Conservation (phyloP, 2,329 filamentous ascomycete species). For the Arthrobotrys pseudoclavata region DNA sequence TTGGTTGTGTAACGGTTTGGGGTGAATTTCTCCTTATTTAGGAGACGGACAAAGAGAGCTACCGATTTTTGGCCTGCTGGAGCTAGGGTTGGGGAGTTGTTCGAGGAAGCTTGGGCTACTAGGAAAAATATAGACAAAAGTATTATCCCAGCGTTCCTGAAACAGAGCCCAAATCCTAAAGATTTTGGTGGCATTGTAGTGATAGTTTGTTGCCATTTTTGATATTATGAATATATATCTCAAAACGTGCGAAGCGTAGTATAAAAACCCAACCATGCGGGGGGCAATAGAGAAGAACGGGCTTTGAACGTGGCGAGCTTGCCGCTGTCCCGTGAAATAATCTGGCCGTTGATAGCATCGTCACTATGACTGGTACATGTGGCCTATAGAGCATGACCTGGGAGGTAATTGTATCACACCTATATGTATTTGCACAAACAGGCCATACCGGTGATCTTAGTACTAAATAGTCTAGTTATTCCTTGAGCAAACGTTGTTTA, state of each 20-base stretch:
- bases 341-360: not conserved
- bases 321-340: not conserved
- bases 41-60: not conserved
- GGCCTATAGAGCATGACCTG: not conserved
- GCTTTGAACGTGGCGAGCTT: not conserved
- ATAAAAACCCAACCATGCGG: not conserved
- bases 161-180: not conserved
- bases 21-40: constrained; percentile 7
- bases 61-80: not conserved
- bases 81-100: not conserved
- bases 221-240: too few species aligned
- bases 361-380: constrained; percentile 4
- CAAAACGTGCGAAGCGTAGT: constrained; percentile 4
- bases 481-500: not conserved
- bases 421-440: not conserved
- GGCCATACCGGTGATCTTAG: not conserved
- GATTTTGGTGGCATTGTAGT: not conserved
- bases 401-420: constrained; percentile 4
- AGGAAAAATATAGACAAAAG: not conserved
- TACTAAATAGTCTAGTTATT: not conserved
- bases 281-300: not conserved
- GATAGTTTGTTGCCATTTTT: not conserved
- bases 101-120: not conserved
- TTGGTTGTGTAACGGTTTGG: constrained; percentile 8
- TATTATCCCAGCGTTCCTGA: not conserved